Conservation (phyloP, 2,329 filamentous ascomycete species). For the Sporothrix mexicana region DNA sequence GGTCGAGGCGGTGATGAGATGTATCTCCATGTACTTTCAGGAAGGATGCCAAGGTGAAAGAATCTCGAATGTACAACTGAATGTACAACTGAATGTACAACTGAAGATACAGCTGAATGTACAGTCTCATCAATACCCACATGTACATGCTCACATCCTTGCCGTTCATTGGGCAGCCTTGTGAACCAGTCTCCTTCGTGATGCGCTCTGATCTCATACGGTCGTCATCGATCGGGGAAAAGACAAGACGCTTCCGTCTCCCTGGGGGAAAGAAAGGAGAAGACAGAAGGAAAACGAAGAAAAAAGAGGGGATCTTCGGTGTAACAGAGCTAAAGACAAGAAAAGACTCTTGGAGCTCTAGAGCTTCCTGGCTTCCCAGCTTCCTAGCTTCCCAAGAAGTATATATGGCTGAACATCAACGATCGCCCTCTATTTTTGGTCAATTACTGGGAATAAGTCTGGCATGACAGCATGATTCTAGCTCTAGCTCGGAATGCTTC, state of each 20-base stretch:
- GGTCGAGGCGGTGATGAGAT: background rate
- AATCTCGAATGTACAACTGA: too few relatives aligned
- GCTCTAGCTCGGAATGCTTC: too few relatives aligned
- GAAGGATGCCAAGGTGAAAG: too few relatives aligned
- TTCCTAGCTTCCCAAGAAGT: background rate
- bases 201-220: conserved; percentile 26
- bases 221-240: conserved; percentile 28
- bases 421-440: too few relatives aligned
- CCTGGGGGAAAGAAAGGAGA: background rate
- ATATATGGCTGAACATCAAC: too few relatives aligned
- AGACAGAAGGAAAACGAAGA: background rate
- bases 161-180: background rate
- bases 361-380: background rate
- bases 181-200: background rate
- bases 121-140: background rate
- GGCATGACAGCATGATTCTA: too few relatives aligned
- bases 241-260: background rate
- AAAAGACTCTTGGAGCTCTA: too few relatives aligned
- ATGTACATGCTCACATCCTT: conserved; percentile 6
- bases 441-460: too few relatives aligned
- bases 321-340: background rate
- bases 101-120: too few relatives aligned
- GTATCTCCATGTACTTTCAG: background rate
- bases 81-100: background rate
- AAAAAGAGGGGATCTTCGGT: background rate